Conservation (phyloP, 176 grass and related monocot species). For the Hyparrhenia diplandra region DNA sequence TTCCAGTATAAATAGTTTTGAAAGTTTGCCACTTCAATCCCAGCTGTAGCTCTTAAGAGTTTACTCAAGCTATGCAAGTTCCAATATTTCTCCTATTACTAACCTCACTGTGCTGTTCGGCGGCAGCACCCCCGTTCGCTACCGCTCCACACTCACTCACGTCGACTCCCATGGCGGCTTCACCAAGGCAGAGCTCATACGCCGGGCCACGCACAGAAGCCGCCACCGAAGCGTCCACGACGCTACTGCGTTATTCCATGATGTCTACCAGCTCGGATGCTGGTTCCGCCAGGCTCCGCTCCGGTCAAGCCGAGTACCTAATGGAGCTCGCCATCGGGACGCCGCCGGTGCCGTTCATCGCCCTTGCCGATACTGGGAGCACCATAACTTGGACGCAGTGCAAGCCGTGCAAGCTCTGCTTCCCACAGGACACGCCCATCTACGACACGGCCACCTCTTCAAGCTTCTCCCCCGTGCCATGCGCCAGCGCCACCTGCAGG, state of each 20-base stretch:
- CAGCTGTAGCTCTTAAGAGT: too few species aligned
- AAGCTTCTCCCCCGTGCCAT: not conserved
- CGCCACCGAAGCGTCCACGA: too few species aligned
- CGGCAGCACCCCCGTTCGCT: too few species aligned
- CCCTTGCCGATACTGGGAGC: constrained; percentile 34
- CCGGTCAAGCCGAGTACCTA: not conserved
- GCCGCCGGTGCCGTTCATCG: constrained; percentile 14
- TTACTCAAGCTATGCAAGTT: too few species aligned
- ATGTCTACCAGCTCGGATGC: not conserved
- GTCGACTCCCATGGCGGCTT: too few species aligned
- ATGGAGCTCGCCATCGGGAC: constrained; percentile 30
- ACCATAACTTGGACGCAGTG: constrained; percentile 51
- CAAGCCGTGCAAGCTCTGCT: constrained; percentile 7
- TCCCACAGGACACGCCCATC: not conserved
- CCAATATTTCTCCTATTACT: not conserved
- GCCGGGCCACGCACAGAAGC: too few species aligned
- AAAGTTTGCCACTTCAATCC: too few species aligned
- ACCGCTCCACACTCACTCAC: too few species aligned
- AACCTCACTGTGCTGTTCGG: not conserved
- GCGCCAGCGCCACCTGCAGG: not conserved
- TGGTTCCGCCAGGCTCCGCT: not conserved
- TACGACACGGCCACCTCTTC: not conserved
- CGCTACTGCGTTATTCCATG: not conserved
- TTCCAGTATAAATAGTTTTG: too few species aligned
- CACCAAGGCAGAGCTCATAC: too few species aligned